A percentile compares a stretch with the other conserved stretches of the same genome.
Evolutionary conservation across 306 rosid genomes (phyloP).

Genomic region (Sesbania bispinosa): DNA sequence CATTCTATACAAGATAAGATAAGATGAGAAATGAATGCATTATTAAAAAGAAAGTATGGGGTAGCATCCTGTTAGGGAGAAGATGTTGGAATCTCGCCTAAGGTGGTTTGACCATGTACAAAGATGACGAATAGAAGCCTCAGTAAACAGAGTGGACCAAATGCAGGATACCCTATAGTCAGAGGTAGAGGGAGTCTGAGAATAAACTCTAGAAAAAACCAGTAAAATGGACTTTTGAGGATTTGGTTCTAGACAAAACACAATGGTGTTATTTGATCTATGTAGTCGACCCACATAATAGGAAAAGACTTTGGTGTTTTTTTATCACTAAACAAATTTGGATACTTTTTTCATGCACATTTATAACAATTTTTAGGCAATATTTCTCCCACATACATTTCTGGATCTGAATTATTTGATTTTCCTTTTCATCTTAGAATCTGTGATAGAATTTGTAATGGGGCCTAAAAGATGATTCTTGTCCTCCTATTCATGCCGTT

Average conservation of each 20-base stretch:
- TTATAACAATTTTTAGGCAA: neutral
- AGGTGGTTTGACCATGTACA: neutral
- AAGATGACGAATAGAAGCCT: neutral
- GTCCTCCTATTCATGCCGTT: neutral
- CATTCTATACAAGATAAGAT: neutral
- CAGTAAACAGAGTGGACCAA: neutral
- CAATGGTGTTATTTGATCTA: neutral
- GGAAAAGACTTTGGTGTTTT: neutral
- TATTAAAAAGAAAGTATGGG: constrained; percentile 1
- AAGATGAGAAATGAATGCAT: constrained; percentile 9
- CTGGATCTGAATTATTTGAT: neutral
- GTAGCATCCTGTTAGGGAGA: neutral
- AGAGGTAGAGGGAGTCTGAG: neutral
- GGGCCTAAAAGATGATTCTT: neutral
- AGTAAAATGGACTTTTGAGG: neutral
- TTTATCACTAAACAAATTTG: neutral
- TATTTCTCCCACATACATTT: neutral
- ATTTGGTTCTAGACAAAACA: neutral
- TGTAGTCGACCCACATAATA: neutral
- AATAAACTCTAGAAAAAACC: neutral
- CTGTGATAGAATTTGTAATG: neutral
- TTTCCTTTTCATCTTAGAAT: neutral
- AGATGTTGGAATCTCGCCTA: neutral
- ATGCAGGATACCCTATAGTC: neutral
- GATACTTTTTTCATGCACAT: neutral